Evolutionary conservation across 768 basidiomycete genomes (phyloP), one percentile per base, ranked within the genome.

Genomic region (Saitozyma podzolica): DNA sequence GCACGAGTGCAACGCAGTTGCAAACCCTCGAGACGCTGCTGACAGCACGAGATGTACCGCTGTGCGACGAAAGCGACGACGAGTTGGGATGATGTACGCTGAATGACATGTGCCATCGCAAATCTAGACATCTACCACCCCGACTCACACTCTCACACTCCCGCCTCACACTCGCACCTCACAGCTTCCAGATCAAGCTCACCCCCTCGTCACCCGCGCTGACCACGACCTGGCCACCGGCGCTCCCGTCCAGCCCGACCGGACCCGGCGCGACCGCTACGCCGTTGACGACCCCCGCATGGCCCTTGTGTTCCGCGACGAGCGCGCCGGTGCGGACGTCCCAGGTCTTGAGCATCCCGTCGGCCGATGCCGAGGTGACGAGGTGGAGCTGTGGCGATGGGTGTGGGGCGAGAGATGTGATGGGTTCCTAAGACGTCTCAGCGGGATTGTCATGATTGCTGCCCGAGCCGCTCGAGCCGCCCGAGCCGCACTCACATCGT

Each of bases 181-280:
- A 80, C 29, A 80, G 62, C 50, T 69, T 68, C 78, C 78, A 98
- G 41, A 96, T 91, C 54, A 91, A 82, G 74, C 91, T 92, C 0
- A 85, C 82, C 0, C 91, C 90, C 66, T 98, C 95, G 77, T 99
- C 96, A 3, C 92, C 89, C 0, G 88, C 96, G 75, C 89, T 92
- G 59, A 96, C 84, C 0, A 95, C 83, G 0, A 91, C 73, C 54
- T 79, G 86, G 0, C 84, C 84, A 0, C 90, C 90, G 42, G 59
- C 48, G 17, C 60, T 71, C 13, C 45, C 45, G 55, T 64, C 73
- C 43, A 54, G 67, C 47, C 56, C 67, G 51, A 29, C 63, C 5
- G 72, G 66, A 11, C 62, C 69, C 6, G 86, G 73, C 11, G 87
- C 90, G 1, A 95, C 82, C 0, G 89, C 85, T 0, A 91, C 88